Conservation (phyloP, 225 moss, liverwort and hornwort species). For the Antitrichia curtipendula region DNA sequence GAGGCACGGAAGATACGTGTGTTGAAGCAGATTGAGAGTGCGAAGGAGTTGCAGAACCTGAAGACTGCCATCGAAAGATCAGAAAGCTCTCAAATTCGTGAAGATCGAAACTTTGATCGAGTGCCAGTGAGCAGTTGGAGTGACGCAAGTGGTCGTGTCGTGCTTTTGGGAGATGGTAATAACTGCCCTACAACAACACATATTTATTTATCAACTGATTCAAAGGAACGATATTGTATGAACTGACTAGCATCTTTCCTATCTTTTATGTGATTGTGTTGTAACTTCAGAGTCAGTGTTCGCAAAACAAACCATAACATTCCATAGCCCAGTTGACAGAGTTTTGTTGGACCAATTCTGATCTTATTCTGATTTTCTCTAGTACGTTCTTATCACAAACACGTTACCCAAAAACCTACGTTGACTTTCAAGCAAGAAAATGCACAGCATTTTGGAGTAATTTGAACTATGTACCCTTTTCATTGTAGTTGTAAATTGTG, state of each 20-base stretch:
- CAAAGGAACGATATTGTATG: not conserved
- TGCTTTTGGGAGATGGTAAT: constrained; percentile 34
- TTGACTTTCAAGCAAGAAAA: not conserved
- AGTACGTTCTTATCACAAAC: not conserved
- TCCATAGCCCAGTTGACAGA: not conserved
- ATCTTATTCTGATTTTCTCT: not conserved
- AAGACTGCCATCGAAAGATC: constrained; percentile 21
- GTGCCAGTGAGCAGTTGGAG: constrained; percentile 38
- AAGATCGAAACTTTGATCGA: constrained; percentile 31
- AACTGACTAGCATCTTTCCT: not conserved
- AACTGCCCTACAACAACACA: not conserved
- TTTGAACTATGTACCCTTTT: not conserved
- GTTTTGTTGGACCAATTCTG: not conserved
- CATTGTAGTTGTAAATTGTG: not conserved
- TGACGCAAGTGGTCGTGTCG: constrained; percentile 13
- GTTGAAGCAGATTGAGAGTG: constrained; percentile 4
- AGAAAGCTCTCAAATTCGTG: constrained; percentile 23
- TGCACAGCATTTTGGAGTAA: not conserved
- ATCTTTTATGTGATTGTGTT: not conserved
- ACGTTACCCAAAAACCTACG: not conserved
- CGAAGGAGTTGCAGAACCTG: constrained; percentile 16
- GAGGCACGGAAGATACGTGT: constrained; percentile 26
- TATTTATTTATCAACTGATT: not conserved
- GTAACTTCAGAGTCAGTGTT: not conserved
- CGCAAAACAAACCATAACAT: not conserved